A percentile compares a stretch with the other conserved stretches of the same genome.
Conservation (phyloP, 2,329 filamentous ascomycete genomes). For the Colletotrichum somersetense region DNA sequence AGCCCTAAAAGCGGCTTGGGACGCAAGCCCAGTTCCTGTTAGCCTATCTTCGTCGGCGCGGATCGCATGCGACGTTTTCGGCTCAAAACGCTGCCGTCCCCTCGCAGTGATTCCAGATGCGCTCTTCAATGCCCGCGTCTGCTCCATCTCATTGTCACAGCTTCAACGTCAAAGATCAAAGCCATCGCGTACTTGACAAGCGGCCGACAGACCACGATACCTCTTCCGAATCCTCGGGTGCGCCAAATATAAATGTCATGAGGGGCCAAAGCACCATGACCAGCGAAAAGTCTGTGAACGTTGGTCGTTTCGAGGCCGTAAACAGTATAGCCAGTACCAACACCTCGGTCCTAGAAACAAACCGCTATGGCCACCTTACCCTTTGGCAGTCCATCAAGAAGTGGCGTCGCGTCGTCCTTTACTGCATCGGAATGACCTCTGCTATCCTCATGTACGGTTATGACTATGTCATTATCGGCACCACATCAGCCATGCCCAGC, state of each 20-base stretch:
- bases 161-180: neutral
- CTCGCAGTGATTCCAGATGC: conserved; percentile 19
- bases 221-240: neutral
- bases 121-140: neutral
- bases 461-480: conserved; percentile 50
- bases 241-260: conserved; percentile 29
- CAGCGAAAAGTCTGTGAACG: conserved; percentile 22
- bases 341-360: conserved; percentile 29
- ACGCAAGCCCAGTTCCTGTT: conserved; percentile 6
- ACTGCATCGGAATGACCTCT: conserved; percentile 46
- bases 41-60: neutral
- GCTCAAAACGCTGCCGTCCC: conserved; percentile 30
- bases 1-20: conserved; percentile 34
- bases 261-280: conserved; percentile 16
- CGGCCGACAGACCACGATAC: neutral
- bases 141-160: conserved; percentile 1
- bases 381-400: conserved; percentile 46
- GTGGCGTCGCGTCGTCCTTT: conserved; percentile 45
- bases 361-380: conserved; percentile 40
- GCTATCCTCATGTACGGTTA: conserved; percentile 48
- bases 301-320: conserved; percentile 17
- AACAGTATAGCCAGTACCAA: conserved; percentile 27
- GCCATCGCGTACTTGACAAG: conserved; percentile 5
- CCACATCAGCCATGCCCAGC: conserved; percentile 48
- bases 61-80: conserved; percentile 7